These are phyloP conservation scores for Leccinum subgranulosum DNA, from an alignment of 768 basidiomycete genomes.

Conservation along the genomic window DNA sequence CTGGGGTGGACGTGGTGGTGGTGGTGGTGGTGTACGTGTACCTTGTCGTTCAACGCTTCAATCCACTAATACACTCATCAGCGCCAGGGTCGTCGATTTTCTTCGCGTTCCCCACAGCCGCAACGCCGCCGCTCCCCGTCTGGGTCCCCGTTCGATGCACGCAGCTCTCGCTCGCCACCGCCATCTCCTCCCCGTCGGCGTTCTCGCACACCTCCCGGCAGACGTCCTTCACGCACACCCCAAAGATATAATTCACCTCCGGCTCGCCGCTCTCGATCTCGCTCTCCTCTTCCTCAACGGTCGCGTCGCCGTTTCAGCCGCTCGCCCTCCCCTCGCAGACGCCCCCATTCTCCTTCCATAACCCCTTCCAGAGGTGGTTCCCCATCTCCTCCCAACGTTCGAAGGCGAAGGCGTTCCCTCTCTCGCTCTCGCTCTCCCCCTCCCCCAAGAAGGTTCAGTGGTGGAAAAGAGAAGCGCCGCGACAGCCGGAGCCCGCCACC, in stretches of 20 bases:
- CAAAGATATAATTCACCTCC: constrained; percentile 33
- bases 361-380: constrained; percentile 33
- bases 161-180: constrained; percentile 38
- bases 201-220: constrained; percentile 41
- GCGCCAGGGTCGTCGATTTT: constrained; percentile 47
- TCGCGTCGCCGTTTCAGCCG: constrained; percentile 26
- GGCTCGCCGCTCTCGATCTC: constrained; percentile 37
- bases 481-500: constrained; percentile 33
- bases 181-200: constrained; percentile 33
- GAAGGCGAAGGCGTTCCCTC: constrained; percentile 36
- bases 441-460: constrained; percentile 22
- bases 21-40: constrained; percentile 19
- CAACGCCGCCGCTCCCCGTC: constrained; percentile 45
- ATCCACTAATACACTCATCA: constrained; percentile 13
- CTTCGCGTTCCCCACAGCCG: constrained; percentile 44
- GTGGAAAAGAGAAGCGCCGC: constrained; percentile 22
- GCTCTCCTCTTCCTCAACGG: constrained; percentile 24
- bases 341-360: constrained; percentile 32
- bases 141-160: constrained; percentile 33
- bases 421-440: constrained; percentile 30
- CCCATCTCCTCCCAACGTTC: constrained; percentile 39
- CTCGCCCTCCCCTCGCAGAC: constrained; percentile 26
- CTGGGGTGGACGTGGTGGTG: constrained; percentile 68
- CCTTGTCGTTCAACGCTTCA: background rate
- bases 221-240: constrained; percentile 32